These are phyloP conservation scores for Penicillium brevicompactum DNA, from an alignment of 2,329 filamentous ascomycete genomes.

Conservation along the genomic window DNA sequence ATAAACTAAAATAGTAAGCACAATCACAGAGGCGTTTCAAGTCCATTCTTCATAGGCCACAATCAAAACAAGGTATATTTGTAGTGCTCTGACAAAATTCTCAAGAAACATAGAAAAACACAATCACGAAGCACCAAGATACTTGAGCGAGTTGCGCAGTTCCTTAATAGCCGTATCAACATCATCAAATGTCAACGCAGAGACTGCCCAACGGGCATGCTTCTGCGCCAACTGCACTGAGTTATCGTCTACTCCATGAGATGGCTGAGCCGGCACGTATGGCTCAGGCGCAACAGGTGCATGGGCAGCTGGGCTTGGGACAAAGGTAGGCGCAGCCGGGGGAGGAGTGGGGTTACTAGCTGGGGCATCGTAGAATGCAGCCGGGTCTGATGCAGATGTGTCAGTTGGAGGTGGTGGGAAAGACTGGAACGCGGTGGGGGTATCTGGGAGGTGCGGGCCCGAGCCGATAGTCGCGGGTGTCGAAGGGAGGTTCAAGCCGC, in stretches of 20 bases:
- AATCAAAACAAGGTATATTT: too few relatives aligned
- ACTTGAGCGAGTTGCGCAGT: constrained; percentile 71
- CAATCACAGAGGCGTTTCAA: too few relatives aligned
- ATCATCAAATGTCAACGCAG: constrained; percentile 94
- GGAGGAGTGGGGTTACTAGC: constrained; percentile 20
- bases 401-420: constrained; percentile 43
- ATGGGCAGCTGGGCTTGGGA: constrained; percentile 19
- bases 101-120: too few relatives aligned
- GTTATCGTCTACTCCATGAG: constrained; percentile 63
- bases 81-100: too few relatives aligned
- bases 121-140: constrained; percentile 60
- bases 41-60: too few relatives aligned
- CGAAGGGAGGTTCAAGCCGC: constrained; percentile 41
- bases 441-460: constrained; percentile 35
- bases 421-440: constrained; percentile 42
- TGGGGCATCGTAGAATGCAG: constrained; percentile 23
- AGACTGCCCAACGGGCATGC: constrained; percentile 96
- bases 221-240: constrained; percentile 82
- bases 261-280: constrained; percentile 23
- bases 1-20: too few relatives aligned
- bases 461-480: constrained; percentile 39
- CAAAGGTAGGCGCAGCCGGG: constrained; percentile 18
- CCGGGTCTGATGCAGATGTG: constrained; percentile 27
- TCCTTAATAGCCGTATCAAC: constrained; percentile 87
- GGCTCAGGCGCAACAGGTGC: constrained; percentile 27